Percentiles rank a stretch among this genome's conserved stretches.
Evolutionary conservation across 139 green algal species (phyloP).

Genomic region (Haematococcus sp.): DNA sequence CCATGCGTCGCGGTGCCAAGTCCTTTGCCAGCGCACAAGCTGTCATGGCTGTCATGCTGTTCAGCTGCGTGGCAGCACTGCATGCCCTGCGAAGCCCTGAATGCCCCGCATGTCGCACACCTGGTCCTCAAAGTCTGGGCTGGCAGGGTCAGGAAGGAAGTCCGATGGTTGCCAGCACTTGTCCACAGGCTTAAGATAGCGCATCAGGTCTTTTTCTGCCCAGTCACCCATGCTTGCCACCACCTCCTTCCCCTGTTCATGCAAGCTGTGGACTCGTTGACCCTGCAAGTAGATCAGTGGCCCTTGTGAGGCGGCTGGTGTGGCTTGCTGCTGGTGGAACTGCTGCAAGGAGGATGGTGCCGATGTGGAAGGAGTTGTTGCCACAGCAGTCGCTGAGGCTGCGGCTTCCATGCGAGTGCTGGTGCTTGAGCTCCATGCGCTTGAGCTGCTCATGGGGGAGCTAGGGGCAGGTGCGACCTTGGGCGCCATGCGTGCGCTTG

Average conservation of each 20-base stretch:
- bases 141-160: slow-evolving; percentile 82
- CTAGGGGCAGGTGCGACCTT: too few relatives aligned
- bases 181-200: slow-evolving; percentile 63
- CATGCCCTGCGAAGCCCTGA: too few relatives aligned
- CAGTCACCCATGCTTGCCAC: slow-evolving; percentile 57
- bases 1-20: too few relatives aligned
- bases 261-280: slow-evolving; percentile 25
- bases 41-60: too few relatives aligned
- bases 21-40: too few relatives aligned
- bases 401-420: too few relatives aligned
- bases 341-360: neutral
- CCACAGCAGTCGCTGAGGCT: neutral
- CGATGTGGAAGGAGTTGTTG: neutral
- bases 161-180: slow-evolving; percentile 94
- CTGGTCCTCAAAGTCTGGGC: slow-evolving; percentile 85
- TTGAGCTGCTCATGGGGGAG: too few relatives aligned
- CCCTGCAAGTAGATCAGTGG: slow-evolving; percentile 13
- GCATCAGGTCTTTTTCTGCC: slow-evolving; percentile 49
- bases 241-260: slow-evolving; percentile 53
- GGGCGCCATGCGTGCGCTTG: too few relatives aligned
- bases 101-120: slow-evolving; percentile 22
- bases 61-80: too few relatives aligned
- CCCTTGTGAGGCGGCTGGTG: neutral
- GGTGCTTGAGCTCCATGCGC: too few relatives aligned
- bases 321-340: too few relatives aligned